Percentiles rank a stretch among this genome's conserved stretches.
Conservation (phyloP, 176 grass and related monocot genomes). For the Phoenix roebelenii region DNA sequence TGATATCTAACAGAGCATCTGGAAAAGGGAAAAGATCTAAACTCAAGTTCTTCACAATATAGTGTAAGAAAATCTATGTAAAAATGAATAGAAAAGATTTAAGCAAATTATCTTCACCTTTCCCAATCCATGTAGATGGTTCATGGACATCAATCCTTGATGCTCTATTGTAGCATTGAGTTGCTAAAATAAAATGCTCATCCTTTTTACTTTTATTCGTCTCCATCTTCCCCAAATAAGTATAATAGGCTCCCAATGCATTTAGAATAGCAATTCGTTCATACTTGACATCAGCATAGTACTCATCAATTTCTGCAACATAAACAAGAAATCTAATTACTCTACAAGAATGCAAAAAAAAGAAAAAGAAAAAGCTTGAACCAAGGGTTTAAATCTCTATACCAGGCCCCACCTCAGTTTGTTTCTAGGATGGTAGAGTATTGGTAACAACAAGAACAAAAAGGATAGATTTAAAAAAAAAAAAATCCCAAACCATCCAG, state of each 20-base stretch:
- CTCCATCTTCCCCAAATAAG: conserved; percentile 73
- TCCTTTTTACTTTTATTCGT: conserved; percentile 59
- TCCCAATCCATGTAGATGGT: conserved; percentile 91
- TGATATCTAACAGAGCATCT: too few species aligned
- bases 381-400: too few species aligned
- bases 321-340: conserved; percentile 11
- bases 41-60: too few species aligned
- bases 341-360: too few species aligned
- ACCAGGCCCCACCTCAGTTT: too few species aligned
- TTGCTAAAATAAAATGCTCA: conserved; percentile 65
- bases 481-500: too few species aligned
- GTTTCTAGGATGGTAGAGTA: too few species aligned
- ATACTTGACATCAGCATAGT: conserved; percentile 96
- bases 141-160: conserved; percentile 88
- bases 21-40: too few species aligned
- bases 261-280: conserved; percentile 86
- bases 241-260: conserved; percentile 83
- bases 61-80: too few species aligned
- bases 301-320: conserved; percentile 79
- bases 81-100: background rate
- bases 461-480: too few species aligned
- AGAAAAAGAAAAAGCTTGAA: too few species aligned
- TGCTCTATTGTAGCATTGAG: conserved; percentile 87
- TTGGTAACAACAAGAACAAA: too few species aligned
- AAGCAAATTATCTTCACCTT: conserved; percentile 33